Base-by-base conservation (phyloP, 495 filamentous ascomycete species). In the Umbilicaria muhlenbergii region DNA sequence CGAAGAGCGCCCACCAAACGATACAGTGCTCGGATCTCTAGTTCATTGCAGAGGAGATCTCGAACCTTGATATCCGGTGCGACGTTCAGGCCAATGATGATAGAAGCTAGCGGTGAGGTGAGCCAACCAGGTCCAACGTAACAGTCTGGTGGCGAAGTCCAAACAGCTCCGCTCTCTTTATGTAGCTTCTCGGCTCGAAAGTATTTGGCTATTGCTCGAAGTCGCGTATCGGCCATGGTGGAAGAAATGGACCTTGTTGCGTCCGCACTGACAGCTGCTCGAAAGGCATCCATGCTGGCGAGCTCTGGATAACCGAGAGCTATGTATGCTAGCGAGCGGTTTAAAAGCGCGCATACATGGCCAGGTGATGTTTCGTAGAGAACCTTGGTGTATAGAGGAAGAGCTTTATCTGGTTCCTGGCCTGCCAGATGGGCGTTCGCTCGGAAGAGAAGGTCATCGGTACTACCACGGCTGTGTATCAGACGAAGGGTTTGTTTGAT, bases 261-360 rank as follows among this genome's bases (percentile, higher is more conserved):
- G 11, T 49, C 35, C 1, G 46, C 36, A 12, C 36, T 11, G 3
- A 47, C 12, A n/a, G 28, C 34, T 6, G 57, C 57, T 19, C 58
- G 57, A 33, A 53, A 49, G 3, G 54, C 57, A 40, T 60, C 58
- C 5, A 43, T 32, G 10, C 41, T 57, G 1, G 57, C 58, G n/a
- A 61, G 52, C 15, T 50, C 36, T 12, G 53, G 53, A 37, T 39
- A 50, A 8, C 44, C 46, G 8, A 52, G 42, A 10, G 37, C 4
- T 1, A 58, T 15, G 36, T 59, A 56, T 41, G 57, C 58, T 0
- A 61, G 46, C n/a, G 49, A 44, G 5, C 58, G 57, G 43, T 61
- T 61, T 17, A 60, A 55, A 31, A 61, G 51, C 11, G 58, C 58
- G 40, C 39, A 37, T 5, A 53, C 48, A 34, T 59, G 50, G 18